phyloP scores from a whole-genome alignment of 2,329 filamentous ascomycete genomes.

The Aspergillus jensenii region DNA sequence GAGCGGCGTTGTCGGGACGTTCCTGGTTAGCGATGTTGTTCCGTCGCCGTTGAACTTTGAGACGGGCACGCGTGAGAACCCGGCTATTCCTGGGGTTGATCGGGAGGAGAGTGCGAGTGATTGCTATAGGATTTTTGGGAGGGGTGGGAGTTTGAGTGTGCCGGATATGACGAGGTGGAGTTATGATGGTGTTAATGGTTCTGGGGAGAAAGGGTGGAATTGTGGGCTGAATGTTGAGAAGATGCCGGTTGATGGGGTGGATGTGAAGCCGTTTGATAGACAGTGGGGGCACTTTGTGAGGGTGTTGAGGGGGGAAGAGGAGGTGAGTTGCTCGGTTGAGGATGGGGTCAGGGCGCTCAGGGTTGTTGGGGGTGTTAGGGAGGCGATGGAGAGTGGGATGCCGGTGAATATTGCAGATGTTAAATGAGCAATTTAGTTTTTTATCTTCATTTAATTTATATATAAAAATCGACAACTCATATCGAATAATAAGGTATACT shows the following conservation, averaged over 20 bases:
- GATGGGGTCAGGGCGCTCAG: conserved; percentile 54
- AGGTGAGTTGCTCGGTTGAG: conserved; percentile 49
- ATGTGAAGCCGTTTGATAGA: conserved; percentile 50
- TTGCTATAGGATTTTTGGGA: conserved; percentile 58
- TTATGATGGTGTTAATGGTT: conserved; percentile 34
- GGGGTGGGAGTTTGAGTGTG: conserved; percentile 52
- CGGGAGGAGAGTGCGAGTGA: conserved; percentile 33
- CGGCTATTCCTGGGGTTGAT: conserved; percentile 45
- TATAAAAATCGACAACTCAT: no score
- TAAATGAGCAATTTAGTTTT: not conserved
- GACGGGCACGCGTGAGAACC: conserved; percentile 59
- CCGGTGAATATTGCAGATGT: conserved; percentile 31
- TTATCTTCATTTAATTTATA: not conserved
- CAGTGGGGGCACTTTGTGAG: conserved; percentile 54
- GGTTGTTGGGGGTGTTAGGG: conserved; percentile 54
- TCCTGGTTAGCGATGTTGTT: conserved; percentile 54
- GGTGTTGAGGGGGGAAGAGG: conserved; percentile 46
- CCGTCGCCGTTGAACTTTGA: conserved; percentile 58
- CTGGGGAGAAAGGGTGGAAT: conserved; percentile 44
- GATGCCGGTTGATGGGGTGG: conserved; percentile 26
- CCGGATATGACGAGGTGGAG: conserved; percentile 54
- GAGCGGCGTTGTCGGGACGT: conserved; percentile 57
- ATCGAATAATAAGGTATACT: no score
- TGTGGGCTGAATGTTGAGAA: conserved; percentile 35
- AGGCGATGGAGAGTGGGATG: conserved; percentile 41